phyloP scores from a whole-genome alignment of 306 rosid species.

The Castanea crenata region DNA sequence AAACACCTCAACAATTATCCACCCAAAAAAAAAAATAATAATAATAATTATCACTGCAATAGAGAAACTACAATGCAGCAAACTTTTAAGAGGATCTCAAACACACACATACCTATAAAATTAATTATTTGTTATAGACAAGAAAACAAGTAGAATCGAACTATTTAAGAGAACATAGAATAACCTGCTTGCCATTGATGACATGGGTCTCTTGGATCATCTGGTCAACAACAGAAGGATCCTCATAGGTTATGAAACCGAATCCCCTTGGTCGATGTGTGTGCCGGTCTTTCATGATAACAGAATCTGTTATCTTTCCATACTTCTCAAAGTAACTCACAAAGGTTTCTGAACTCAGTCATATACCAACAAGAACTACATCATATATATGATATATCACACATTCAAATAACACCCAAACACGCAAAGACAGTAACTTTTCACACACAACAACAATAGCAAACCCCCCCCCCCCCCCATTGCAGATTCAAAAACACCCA shows the following conservation, averaged over 20 bases:
- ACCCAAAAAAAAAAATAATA: too few relatives aligned
- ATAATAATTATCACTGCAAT: background rate
- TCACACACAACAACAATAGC: background rate
- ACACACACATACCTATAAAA: background rate
- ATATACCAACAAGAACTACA: background rate
- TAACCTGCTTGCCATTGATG: slow-evolving; percentile 75
- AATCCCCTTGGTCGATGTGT: slow-evolving; percentile 86
- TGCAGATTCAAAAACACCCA: background rate
- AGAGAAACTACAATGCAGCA: background rate
- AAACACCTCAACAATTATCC: background rate
- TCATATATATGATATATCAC: background rate
- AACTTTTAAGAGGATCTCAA: background rate
- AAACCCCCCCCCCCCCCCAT: background rate
- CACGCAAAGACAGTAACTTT: background rate
- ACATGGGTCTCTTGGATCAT: slow-evolving; percentile 77
- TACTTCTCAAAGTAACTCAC: slow-evolving; percentile 81
- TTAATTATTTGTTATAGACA: background rate
- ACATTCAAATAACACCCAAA: background rate
- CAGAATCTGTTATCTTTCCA: slow-evolving; percentile 90
- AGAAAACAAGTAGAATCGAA: background rate
- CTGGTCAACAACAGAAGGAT: slow-evolving; percentile 81
- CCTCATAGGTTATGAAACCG: slow-evolving; percentile 83
- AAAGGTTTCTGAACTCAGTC: slow-evolving; percentile 50
- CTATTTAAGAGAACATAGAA: background rate
- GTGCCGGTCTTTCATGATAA: slow-evolving; percentile 87